These are phyloP conservation scores for Nakazawaea pomicola DNA, from an alignment of 805 yeast species.

Conservation along the genomic window DNA sequence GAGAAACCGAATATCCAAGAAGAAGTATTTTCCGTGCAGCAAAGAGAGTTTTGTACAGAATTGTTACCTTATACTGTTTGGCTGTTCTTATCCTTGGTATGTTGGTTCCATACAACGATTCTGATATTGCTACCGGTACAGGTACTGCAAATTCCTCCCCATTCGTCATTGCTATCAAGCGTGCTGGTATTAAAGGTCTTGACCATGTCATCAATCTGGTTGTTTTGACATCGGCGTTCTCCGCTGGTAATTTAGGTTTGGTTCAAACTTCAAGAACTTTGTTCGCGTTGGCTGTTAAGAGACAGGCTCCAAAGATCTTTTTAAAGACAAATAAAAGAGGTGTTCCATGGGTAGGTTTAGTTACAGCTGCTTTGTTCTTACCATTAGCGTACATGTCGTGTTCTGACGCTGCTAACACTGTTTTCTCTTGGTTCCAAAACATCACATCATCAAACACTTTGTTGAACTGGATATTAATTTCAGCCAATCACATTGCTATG, in stretches of 20 bases:
- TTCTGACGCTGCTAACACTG: conserved; percentile 18
- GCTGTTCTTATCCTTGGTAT: conserved; percentile 29
- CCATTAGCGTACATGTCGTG: conserved; percentile 26
- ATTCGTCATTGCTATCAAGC: conserved; percentile 33
- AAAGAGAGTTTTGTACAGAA: conserved; percentile 26
- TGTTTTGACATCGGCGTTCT: conserved; percentile 34
- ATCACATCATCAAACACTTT: conserved; percentile 25
- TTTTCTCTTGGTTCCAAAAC: conserved; percentile 31
- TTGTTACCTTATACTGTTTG: conserved; percentile 24
- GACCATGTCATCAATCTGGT: conserved; percentile 34
- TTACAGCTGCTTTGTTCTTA: conserved; percentile 19
- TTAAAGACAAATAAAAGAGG: conserved; percentile 25
- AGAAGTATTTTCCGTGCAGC: conserved; percentile 26
- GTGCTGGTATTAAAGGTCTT: conserved; percentile 29
- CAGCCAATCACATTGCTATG: conserved; percentile 15
- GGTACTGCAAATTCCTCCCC: conserved; percentile 30
- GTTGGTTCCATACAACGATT: conserved; percentile 28
- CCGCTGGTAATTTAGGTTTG: conserved; percentile 76
- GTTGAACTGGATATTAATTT: conserved; percentile 15
- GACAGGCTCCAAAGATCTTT: conserved; percentile 69
- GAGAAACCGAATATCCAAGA: conserved; percentile 31
- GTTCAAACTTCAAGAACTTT: conserved; percentile 71
- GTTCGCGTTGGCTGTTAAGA: conserved; percentile 67
- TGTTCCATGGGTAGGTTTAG: conserved; percentile 22
- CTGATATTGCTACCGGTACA: conserved; percentile 19